Percentiles rank a stretch among this genome's conserved stretches.
phyloP scores from a whole-genome alignment of 208 protist species.

The Angomonas desouzai region DNA sequence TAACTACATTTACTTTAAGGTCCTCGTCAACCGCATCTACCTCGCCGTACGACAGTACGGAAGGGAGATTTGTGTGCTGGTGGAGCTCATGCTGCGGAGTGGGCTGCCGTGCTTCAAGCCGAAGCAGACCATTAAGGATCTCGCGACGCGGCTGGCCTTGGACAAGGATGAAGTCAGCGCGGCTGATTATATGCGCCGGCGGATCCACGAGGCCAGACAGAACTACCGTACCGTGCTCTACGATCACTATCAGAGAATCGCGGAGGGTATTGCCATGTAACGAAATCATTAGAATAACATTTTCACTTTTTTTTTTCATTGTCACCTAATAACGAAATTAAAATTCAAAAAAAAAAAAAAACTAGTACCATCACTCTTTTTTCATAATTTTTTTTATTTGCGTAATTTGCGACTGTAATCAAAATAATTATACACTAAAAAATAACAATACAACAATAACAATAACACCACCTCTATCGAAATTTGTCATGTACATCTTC shows the following conservation, averaged over 20 bases:
- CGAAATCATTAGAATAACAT: neutral
- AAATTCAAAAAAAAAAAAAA: slow-evolving; percentile 2
- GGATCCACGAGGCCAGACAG: slow-evolving; percentile 71
- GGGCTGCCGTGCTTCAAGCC: slow-evolving; percentile 88
- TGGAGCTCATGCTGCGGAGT: slow-evolving; percentile 85
- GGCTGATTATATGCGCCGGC: slow-evolving; percentile 73
- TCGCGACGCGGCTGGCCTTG: slow-evolving; percentile 64
- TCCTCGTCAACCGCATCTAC: slow-evolving; percentile 73
- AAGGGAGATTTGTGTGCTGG: slow-evolving; percentile 69
- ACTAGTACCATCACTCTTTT: neutral
- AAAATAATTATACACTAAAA: too few relatives aligned
- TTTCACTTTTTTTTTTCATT: slow-evolving; percentile 6
- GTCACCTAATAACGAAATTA: neutral
- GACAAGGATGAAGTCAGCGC: slow-evolving; percentile 74
- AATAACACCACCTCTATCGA: too few relatives aligned
- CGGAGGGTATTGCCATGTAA: slow-evolving; percentile 79
- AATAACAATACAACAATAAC: too few relatives aligned
- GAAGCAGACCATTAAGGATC: slow-evolving; percentile 67
- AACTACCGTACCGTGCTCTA: slow-evolving; percentile 83
- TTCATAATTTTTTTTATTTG: slow-evolving; percentile 10
- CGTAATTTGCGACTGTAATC: too few relatives aligned
- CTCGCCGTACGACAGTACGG: slow-evolving; percentile 83
- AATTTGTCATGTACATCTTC: too few relatives aligned
- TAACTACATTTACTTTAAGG: slow-evolving; percentile 79
- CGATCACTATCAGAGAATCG: slow-evolving; percentile 76